phyloP scores from a whole-genome alignment of 169 alveolate species.

The Eimeria necatrix region DNA sequence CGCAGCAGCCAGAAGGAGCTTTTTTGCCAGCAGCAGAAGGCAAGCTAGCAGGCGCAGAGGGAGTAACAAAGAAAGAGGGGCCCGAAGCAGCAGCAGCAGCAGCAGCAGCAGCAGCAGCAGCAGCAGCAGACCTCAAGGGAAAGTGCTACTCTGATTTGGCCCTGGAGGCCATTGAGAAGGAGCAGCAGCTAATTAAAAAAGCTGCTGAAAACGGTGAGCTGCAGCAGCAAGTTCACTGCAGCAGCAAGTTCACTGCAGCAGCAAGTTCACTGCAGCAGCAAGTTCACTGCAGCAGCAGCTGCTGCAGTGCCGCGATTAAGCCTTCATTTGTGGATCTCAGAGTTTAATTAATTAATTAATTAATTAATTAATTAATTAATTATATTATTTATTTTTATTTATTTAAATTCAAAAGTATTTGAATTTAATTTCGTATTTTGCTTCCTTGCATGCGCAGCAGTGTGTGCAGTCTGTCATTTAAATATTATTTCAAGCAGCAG shows the following conservation, averaged over 20 bases:
- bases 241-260: neutral
- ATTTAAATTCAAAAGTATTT: neutral
- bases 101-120: conserved; percentile 9
- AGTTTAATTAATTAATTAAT: neutral
- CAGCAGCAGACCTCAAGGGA: neutral
- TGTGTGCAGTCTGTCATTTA: no score
- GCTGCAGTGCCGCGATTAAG: neutral
- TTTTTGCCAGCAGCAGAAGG: neutral
- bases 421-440: no score
- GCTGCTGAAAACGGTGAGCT: conserved; percentile 20
- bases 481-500: no score
- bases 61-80: neutral
- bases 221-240: neutral
- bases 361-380: neutral
- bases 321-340: neutral
- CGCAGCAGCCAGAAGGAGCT: neutral
- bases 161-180: conserved; percentile 1
- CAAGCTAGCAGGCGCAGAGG: neutral
- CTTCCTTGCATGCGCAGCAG: no score
- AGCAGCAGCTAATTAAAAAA: conserved; percentile 9
- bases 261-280: neutral
- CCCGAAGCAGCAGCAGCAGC: neutral
- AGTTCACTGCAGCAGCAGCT: neutral
- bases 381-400: neutral
- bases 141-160: conserved; percentile 36